phyloP scores from a whole-genome alignment of 2,329 filamentous ascomycete species.

The Waltergamsia citrina region DNA sequence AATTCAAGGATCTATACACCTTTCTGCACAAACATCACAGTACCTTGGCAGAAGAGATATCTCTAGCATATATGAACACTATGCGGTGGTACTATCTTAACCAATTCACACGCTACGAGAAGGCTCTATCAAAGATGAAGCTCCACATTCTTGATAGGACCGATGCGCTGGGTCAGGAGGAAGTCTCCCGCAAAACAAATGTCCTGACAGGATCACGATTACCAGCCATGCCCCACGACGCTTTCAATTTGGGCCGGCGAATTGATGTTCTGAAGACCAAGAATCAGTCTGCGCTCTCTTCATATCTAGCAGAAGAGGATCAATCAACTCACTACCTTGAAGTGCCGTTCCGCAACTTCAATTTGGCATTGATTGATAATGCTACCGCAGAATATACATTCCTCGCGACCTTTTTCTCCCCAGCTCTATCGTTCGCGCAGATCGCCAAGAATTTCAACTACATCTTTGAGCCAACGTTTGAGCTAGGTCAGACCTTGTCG shows the following conservation, averaged over 20 bases:
- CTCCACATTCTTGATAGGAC: conserved; percentile 74
- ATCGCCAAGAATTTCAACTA: conserved; percentile 78
- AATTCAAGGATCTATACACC: conserved; percentile 77
- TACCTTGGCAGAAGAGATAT: conserved; percentile 80
- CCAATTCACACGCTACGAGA: conserved; percentile 82
- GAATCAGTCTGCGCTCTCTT: conserved; percentile 69
- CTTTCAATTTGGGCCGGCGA: conserved; percentile 80
- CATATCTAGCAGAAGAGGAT: conserved; percentile 87
- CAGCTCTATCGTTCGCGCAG: conserved; percentile 62
- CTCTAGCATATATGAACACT: conserved; percentile 90
- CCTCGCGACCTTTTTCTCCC: conserved; percentile 79
- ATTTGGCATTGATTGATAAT: conserved; percentile 88
- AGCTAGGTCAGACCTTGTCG: conserved; percentile 69
- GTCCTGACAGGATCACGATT: conserved; percentile 38
- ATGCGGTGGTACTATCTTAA: conserved; percentile 98
- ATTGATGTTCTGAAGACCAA: conserved; percentile 70
- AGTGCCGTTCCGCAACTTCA: conserved; percentile 87
- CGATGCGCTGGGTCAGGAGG: conserved; percentile 75
- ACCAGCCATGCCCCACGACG: conserved; percentile 59
- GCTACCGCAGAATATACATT: conserved; percentile 93
- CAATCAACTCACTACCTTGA: conserved; percentile 80
- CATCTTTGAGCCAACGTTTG: conserved; percentile 83
- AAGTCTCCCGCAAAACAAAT: conserved; percentile 54
- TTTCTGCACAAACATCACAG: conserved; percentile 80
- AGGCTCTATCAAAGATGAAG: conserved; percentile 75